Evolutionary conservation across 257 asterid genomes (phyloP), one percentile per base, ranked within the genome.

Genomic region (Knoxia roxburghii): DNA sequence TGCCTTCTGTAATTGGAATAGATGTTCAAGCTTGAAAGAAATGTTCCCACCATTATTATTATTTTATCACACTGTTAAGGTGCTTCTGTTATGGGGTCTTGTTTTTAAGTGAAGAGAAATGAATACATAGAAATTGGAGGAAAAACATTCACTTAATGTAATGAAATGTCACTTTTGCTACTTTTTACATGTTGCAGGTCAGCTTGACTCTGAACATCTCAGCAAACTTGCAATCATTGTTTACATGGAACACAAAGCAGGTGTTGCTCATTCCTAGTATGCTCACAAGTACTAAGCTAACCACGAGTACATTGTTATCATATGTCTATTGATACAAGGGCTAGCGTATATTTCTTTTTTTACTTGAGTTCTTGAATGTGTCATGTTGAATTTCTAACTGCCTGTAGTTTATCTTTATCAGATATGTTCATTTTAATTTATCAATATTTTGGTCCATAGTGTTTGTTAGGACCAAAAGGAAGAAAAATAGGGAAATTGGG

Each of bases 161-260:
- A 18, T 18, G 17, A 2, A 57, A 15, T 57, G 62, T 18, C 53
- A 23, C 12, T 37, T 3, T 30, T 33, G 11, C 56, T 21, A 12
- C n/a, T 58, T 43, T 33, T 61, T 15, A n/a, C 20, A 9, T 9
- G 48, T 46, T 79, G 78, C 86, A 88, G 96, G 89, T 86, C 70
- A 88, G 96, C 86, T 54, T 88, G 82, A 88, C 90, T 3, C 50
- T 88, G 77, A 86, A 88, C 61, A 78, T 86, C 77, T 78, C 93
- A 67, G 87, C 89, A 53, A 75, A 86, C 78, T 70, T 88, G 65
- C 79, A 78, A 73, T 77, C 86, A 32, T 68, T 86, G 76, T 88
- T 88, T 75, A 88, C 96, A 17, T 86, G 96, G 96, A 86, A 86
- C 58, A 88, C 93, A 17, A 88, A 88, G 77, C 96, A 88, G 96